Evolutionary conservation across 495 filamentous ascomycete species (phyloP).

Genomic region (Tuber melanosporum): DNA sequence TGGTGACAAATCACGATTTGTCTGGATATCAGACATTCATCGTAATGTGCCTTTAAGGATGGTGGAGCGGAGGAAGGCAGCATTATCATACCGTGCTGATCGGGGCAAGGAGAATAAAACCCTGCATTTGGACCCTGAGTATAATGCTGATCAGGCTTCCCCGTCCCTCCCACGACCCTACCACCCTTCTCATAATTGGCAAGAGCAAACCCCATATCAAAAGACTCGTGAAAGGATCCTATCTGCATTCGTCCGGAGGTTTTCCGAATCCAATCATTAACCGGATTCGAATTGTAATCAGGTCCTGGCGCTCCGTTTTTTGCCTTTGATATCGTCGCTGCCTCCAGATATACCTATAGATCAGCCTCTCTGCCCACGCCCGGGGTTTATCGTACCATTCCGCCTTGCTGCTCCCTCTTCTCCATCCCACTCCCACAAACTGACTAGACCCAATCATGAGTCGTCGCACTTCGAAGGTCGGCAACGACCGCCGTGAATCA

Average conservation of each 20-base stretch:
- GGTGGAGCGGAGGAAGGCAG: not conserved
- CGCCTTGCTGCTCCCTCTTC: not conserved
- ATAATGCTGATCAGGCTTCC: not conserved
- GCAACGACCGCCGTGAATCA: not conserved
- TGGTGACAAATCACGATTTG: not conserved
- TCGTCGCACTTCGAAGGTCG: not conserved
- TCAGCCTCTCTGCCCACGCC: not conserved
- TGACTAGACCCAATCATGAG: not conserved
- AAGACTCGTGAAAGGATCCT: not conserved
- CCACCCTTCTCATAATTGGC: not conserved
- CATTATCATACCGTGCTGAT: not conserved
- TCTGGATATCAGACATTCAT: not conserved
- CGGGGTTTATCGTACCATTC: not conserved
- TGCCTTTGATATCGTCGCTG: not conserved
- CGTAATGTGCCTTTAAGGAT: not conserved
- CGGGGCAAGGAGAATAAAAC: not conserved
- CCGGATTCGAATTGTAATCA: constrained; percentile 1
- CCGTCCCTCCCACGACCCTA: not conserved
- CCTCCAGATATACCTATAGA: not conserved
- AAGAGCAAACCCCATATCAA: not conserved
- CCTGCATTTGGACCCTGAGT: not conserved
- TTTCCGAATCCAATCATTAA: not conserved
- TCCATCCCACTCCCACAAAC: not conserved
- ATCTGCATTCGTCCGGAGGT: not conserved
- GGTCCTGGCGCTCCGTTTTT: not conserved